Evolutionary conservation across 2,329 filamentous ascomycete species (phyloP).

Genomic region (Penicillium sclerotiorum): DNA sequence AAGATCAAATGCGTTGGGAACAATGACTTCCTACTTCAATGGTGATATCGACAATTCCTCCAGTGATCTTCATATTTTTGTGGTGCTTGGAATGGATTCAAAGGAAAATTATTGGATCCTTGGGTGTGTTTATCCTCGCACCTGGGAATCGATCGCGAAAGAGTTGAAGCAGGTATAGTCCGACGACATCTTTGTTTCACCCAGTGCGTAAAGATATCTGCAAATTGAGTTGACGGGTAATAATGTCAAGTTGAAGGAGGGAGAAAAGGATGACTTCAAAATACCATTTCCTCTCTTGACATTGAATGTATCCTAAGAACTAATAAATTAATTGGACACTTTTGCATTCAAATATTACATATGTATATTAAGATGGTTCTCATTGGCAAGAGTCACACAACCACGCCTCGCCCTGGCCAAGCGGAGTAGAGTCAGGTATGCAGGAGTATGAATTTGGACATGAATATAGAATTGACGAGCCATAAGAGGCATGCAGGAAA

Average conservation of each 20-base stretch:
- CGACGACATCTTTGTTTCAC: no score
- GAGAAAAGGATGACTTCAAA: no score
- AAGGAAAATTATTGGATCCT: slow-evolving; percentile 15
- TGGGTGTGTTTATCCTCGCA: slow-evolving; percentile 10
- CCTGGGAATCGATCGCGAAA: slow-evolving; percentile 14
- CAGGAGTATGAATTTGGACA: not conserved
- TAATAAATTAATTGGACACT: no score
- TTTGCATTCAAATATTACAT: no score
- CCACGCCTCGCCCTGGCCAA: no score
- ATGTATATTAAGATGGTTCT: no score
- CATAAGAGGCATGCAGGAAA: not conserved
- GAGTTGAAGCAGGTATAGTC: not conserved
- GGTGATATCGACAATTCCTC: slow-evolving; percentile 10
- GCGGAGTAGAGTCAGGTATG: no score
- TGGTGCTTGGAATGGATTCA: slow-evolving; percentile 17
- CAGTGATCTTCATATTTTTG: slow-evolving; percentile 8
- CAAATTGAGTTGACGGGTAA: not conserved
- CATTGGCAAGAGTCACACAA: no score
- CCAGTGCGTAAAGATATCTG: no score
- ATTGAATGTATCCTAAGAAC: no score
- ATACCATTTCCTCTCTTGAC: no score
- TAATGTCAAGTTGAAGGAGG: no score
- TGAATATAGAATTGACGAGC: not conserved
- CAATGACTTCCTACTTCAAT: slow-evolving; percentile 15
- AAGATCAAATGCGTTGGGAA: slow-evolving; percentile 11